Percentiles rank a stretch among this genome's conserved stretches.
phyloP scores from a whole-genome alignment of 179 eudicot species.

The Beta corolliflora region DNA sequence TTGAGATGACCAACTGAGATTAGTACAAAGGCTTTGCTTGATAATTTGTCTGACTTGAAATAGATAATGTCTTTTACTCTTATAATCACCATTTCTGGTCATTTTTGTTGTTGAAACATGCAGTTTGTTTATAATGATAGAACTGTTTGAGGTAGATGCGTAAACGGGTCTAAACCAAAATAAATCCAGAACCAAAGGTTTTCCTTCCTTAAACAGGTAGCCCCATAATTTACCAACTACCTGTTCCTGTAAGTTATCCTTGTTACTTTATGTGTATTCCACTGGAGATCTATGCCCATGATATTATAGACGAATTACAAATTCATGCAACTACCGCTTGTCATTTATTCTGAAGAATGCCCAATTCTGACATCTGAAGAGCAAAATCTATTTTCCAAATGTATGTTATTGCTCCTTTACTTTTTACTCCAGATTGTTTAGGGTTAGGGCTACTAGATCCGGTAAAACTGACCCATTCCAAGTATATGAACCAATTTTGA shows the following conservation, averaged over 20 bases:
- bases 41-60: background rate
- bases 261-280: background rate
- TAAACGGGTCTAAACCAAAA: background rate
- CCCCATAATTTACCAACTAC: slow-evolving; percentile 5
- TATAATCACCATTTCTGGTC: background rate
- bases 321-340: background rate
- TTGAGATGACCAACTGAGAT: background rate
- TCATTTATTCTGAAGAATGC: background rate
- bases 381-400: background rate
- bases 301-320: background rate
- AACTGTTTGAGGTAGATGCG: background rate
- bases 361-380: slow-evolving; percentile 11
- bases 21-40: background rate
- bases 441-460: background rate
- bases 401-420: background rate
- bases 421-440: background rate
- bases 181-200: background rate
- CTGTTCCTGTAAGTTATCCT: background rate
- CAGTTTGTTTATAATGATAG: background rate
- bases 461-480: background rate
- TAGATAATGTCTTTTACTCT: background rate
- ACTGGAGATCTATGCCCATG: background rate
- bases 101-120: background rate
- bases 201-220: background rate
- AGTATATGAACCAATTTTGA: too few relatives aligned